Conservation (phyloP, 2,329 filamentous ascomycete genomes). For the Piedraia hortae region DNA sequence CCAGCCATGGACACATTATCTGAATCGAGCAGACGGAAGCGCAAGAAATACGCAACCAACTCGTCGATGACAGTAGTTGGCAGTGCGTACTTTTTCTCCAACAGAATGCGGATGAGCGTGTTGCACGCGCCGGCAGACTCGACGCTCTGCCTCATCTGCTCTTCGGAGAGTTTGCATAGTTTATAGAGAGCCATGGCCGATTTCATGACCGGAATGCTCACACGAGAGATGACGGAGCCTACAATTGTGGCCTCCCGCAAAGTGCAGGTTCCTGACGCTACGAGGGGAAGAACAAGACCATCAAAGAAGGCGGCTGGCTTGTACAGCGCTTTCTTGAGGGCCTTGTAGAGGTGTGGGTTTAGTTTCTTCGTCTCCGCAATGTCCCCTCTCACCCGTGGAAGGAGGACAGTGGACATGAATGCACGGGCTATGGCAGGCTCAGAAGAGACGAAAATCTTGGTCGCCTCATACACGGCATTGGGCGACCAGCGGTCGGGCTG, state of each 20-base stretch:
- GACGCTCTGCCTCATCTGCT: conserved; percentile 56
- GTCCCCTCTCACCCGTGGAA: conserved; percentile 77
- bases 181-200: conserved; percentile 77
- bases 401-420: conserved; percentile 64
- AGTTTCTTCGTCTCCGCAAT: conserved; percentile 86
- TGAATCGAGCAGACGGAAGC: conserved; percentile 45
- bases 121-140: conserved; percentile 83
- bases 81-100: conserved; percentile 92
- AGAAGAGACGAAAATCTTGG: conserved; percentile 69
- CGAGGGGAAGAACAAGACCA: conserved; percentile 73
- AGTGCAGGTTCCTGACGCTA: conserved; percentile 65
- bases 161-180: conserved; percentile 78
- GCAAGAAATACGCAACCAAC: conserved; percentile 84
- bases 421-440: conserved; percentile 55
- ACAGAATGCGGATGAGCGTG: conserved; percentile 72
- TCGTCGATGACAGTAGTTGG: conserved; percentile 87
- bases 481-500: conserved; percentile 51
- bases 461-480: conserved; percentile 67
- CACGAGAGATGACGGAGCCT: conserved; percentile 54
- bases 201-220: conserved; percentile 74
- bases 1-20: conserved; percentile 27
- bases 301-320: conserved; percentile 95
- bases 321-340: conserved; percentile 75
- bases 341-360: conserved; percentile 84
- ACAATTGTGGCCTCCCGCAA: conserved; percentile 80